phyloP scores from a whole-genome alignment of 2,329 filamentous ascomycete genomes.

The Colletotrichum euphorbiae region DNA sequence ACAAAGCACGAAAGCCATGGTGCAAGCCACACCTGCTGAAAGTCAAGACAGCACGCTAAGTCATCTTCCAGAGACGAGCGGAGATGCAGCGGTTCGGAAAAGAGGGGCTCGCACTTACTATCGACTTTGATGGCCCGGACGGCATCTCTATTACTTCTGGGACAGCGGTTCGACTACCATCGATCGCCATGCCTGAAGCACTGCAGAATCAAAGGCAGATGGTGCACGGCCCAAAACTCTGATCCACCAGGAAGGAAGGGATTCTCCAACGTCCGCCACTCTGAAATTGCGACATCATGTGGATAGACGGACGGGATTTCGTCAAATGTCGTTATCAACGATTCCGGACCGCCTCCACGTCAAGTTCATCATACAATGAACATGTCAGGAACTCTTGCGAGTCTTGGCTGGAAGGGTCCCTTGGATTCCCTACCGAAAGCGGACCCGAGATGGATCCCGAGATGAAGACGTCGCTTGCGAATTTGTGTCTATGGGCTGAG shows the following conservation, averaged over 20 bases:
- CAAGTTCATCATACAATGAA: conserved; percentile 9
- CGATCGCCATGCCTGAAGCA: too few relatives aligned
- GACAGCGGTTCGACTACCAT: too few relatives aligned
- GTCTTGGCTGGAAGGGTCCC: conserved; percentile 22
- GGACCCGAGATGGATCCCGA: conserved; percentile 16
- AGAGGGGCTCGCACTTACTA: neutral
- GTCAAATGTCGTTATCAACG: neutral
- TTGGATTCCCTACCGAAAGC: conserved; percentile 14
- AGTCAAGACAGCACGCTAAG: conserved; percentile 3
- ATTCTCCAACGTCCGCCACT: too few relatives aligned
- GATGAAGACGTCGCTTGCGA: neutral
- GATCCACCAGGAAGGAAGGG: too few relatives aligned
- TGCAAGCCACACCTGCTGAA: conserved; percentile 34
- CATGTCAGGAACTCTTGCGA: neutral
- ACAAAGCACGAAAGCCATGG: conserved; percentile 32
- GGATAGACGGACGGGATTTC: conserved; percentile 11
- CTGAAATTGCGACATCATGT: neutral
- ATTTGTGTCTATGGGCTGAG: conserved; percentile 6
- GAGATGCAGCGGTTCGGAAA: neutral
- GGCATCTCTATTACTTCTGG: conserved; percentile 13
- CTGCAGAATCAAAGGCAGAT: too few relatives aligned
- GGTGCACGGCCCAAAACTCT: too few relatives aligned
- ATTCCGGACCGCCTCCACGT: neutral
- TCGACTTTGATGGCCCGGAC: conserved; percentile 3
- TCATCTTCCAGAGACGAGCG: neutral